Evolutionary conservation across 2,329 filamentous ascomycete species (phyloP).

Genomic region (Fusarium devonianum): DNA sequence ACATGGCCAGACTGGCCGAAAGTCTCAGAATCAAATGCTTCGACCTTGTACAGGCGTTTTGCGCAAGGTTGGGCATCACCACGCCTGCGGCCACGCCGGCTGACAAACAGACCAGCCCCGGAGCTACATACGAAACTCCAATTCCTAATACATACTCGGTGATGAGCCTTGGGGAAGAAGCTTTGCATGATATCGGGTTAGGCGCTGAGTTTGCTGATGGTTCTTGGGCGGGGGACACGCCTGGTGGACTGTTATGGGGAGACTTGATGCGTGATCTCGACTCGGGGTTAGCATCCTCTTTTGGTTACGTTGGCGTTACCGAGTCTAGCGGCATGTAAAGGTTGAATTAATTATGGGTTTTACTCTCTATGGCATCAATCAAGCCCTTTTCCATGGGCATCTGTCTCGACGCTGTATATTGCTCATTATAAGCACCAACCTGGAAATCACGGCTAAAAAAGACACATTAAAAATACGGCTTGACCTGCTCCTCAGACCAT

Average conservation of each 20-base stretch:
- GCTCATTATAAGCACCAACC: no score
- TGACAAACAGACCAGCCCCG: background rate
- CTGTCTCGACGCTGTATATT: no score
- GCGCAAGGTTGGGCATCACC: constrained; percentile 29
- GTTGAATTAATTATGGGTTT: background rate
- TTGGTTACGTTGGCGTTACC: constrained; percentile 35
- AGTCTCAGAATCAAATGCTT: constrained; percentile 22
- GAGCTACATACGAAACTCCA: background rate
- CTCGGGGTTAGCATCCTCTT: constrained; percentile 33
- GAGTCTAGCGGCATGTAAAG: background rate
- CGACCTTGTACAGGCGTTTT: constrained; percentile 31
- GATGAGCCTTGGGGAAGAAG: constrained; percentile 26
- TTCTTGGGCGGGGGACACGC: constrained; percentile 24
- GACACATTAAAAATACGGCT: constrained; percentile 26
- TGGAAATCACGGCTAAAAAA: no score
- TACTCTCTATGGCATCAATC: background rate
- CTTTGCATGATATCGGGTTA: constrained; percentile 3
- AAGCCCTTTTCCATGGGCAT: background rate
- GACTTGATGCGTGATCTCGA: constrained; percentile 35
- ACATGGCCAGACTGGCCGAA: constrained; percentile 10
- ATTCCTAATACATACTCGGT: constrained; percentile 8
- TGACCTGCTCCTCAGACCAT: constrained; percentile 51
- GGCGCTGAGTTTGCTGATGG: constrained; percentile 5
- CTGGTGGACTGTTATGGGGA: constrained; percentile 32
- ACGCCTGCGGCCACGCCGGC: constrained; percentile 18